Conservation (phyloP, 208 protist genomes). For the Trypanosoma congolense region DNA sequence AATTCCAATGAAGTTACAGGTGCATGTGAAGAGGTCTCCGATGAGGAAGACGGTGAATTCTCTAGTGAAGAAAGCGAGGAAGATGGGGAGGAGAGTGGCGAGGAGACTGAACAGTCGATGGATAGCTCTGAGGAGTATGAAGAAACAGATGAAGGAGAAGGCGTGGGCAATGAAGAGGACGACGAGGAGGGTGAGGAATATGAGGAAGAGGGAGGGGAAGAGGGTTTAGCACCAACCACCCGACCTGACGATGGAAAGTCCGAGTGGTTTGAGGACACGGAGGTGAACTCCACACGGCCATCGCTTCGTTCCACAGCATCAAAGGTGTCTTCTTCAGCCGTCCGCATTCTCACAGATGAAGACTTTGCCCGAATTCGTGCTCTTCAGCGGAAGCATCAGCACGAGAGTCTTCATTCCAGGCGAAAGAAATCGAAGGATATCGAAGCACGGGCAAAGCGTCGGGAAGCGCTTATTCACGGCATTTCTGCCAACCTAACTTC, state of each 20-base stretch:
- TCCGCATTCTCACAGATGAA: conserved; percentile 70
- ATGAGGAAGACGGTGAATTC: conserved; percentile 5
- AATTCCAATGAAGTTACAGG: too few species aligned
- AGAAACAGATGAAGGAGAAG: conserved; percentile 26
- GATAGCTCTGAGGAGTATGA: conserved; percentile 19
- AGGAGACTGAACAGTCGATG: conserved; percentile 17
- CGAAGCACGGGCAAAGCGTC: conserved; percentile 42
- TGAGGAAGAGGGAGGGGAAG: conserved; percentile 24
- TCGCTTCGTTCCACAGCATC: conserved; percentile 5
- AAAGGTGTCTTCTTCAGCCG: conserved; percentile 35
- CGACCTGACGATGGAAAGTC: too few species aligned
- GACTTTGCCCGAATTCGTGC: conserved; percentile 83
- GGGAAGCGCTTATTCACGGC: conserved; percentile 73
- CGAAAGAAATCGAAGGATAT: conserved; percentile 70
- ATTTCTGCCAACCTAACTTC: conserved; percentile 72
- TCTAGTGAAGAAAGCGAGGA: conserved; percentile 22
- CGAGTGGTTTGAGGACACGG: conserved; percentile 75
- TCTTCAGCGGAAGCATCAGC: conserved; percentile 42
- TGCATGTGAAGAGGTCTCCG: too few species aligned
- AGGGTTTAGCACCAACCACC: not conserved
- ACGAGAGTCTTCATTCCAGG: conserved; percentile 65
- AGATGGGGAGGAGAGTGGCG: conserved; percentile 23
- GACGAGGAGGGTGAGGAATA: conserved; percentile 28
- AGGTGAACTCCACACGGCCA: conserved; percentile 19
- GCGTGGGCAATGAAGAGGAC: conserved; percentile 22